Evolutionary conservation across 192 early-diverging fungal genomes (phyloP).

Genomic region (Glomus cerebriforme): DNA sequence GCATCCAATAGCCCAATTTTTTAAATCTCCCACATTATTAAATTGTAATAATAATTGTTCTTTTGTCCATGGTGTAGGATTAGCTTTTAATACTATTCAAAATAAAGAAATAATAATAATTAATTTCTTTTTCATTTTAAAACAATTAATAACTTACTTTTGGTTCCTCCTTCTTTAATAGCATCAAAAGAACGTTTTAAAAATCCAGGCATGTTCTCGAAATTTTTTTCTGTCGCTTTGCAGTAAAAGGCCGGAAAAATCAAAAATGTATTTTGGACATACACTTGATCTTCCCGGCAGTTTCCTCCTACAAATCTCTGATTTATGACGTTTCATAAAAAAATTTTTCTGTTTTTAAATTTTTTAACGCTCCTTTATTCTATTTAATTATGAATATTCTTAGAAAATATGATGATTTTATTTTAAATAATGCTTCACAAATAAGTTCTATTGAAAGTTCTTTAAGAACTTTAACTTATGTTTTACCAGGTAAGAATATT

Average conservation of each 20-base stretch:
- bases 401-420: conserved; percentile 79
- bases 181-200: conserved; percentile 22
- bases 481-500: conserved; percentile 75
- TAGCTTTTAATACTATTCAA: neutral
- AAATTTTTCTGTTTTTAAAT: neutral
- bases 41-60: conserved; percentile 73
- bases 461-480: conserved; percentile 84
- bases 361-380: neutral
- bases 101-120: neutral
- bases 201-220: neutral
- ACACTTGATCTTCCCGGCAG: too few relatives aligned
- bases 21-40: conserved; percentile 62
- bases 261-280: too few relatives aligned
- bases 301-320: too few relatives aligned
- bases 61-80: conserved; percentile 57
- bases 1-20: conserved; percentile 79
- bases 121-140: conserved; percentile 6
- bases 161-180: conserved; percentile 6
- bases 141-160: conserved; percentile 9
- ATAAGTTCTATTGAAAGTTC: conserved; percentile 87
- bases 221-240: neutral
- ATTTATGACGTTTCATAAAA: too few relatives aligned
- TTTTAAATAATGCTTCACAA: conserved; percentile 86
- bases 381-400: conserved; percentile 52
- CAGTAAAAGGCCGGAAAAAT: too few relatives aligned